Evolutionary conservation across 1,139 yeast species (phyloP), one percentile per base, ranked within the genome.

Genomic region (Spathaspora jeffriesii): DNA sequence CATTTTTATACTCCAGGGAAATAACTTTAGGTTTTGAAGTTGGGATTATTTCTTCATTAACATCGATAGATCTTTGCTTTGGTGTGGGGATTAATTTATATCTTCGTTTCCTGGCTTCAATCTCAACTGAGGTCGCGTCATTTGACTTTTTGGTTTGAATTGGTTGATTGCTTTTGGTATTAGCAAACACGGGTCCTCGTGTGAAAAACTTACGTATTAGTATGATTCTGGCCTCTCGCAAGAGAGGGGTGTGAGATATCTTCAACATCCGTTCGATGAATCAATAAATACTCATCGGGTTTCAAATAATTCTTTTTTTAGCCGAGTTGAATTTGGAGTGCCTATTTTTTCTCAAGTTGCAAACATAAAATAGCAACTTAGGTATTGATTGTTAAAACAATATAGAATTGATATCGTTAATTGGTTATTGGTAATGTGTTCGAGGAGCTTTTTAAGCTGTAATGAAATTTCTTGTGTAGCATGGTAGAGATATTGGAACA

Each of bases 21-120:
- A 11, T 25, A 15, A 15, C 38, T 17, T 28, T 21, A 22, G 21
- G 37, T 20, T 23, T 13, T 23, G 40, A n/a, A 10, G 36, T 43
- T 6, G 43, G 25, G 20, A 32, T 27, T 30, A 28, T 40, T 41
- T 37, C 43, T 39, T 46, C 38, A 15, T 40, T 9, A 36, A 45
- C 18, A 27, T 22, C 37, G 32, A 41, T 34, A 14, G 20, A 9
- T 18, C 23, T 34, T 14, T 34, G 14, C 18, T 18, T 34, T 5
- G 5, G 13, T 4, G 14, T 18, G 14, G 38, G 38, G 18, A 34
- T 34, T 22, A 34, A 34, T 34, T 34, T 34, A 17, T 18, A 15
- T 17, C 23, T 34, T 7, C 11, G 20, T 22, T 18, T 34, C 21
- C 11, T 31, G 6, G 36, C 11, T 4, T 31, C 21, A 5, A 31